Percentiles rank a stretch among this genome's conserved stretches.
These are phyloP conservation scores for Arbutus unedo DNA, from an alignment of 148 eudicot genomes.

Conservation along the genomic window DNA sequence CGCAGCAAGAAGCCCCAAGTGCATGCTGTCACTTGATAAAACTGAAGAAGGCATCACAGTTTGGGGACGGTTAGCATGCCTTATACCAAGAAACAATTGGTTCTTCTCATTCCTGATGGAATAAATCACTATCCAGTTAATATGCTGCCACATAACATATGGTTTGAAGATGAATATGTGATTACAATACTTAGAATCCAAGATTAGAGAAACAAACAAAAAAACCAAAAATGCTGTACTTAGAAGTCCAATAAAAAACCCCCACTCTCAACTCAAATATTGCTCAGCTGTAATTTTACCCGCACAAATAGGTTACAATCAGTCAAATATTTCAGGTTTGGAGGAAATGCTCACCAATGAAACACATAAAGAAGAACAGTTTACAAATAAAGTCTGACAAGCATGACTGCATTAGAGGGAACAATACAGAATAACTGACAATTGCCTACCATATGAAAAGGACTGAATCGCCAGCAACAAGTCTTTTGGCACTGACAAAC, in stretches of 20 bases:
- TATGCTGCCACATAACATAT: not conserved
- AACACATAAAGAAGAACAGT: not conserved
- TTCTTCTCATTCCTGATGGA: conserved; percentile 78
- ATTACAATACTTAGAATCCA: not conserved
- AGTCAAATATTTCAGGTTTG: not conserved
- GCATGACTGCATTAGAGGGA: not conserved
- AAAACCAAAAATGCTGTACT: not conserved
- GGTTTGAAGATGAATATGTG: not conserved
- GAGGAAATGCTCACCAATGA: not conserved
- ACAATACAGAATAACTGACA: not conserved
- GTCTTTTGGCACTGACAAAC: conserved; percentile 95
- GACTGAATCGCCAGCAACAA: conserved; percentile 94
- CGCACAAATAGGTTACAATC: conserved; percentile 6
- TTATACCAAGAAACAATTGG: conserved; percentile 85
- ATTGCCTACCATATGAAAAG: conserved; percentile 70
- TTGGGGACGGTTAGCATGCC: conserved; percentile 84
- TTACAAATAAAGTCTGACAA: not conserved
- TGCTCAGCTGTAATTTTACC: not conserved
- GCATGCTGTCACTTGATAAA: conserved; percentile 96
- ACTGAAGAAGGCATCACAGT: conserved; percentile 96
- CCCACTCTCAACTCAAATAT: not conserved
- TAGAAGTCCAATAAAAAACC: not conserved
- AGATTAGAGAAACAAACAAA: not conserved
- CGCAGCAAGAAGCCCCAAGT: conserved; percentile 90
- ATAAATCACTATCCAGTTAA: not conserved